Evolutionary conservation across 2,329 filamentous ascomycete species (phyloP).

Genomic region (Akanthomyces uredinophilus): DNA sequence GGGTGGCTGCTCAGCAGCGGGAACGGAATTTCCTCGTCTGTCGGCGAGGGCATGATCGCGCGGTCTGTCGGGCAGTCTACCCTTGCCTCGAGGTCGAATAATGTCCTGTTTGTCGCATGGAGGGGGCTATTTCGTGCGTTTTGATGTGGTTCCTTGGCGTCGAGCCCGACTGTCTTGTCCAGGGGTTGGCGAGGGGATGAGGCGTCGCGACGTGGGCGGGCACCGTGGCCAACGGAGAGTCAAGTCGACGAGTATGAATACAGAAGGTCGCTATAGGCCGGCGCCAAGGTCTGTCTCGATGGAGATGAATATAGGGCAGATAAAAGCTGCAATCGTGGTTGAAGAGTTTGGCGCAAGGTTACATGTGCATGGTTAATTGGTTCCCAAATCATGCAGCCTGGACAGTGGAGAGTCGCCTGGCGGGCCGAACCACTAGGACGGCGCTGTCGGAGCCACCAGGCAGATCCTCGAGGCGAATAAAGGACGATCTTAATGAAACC

Average conservation of each 20-base stretch:
- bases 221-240: not conserved
- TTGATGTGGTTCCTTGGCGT: not conserved
- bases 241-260: not conserved
- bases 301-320: not conserved
- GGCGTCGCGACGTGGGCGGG: not conserved
- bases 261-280: not conserved
- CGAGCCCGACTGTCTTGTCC: not conserved
- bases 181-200: not conserved
- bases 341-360: too few species aligned
- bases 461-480: too few species aligned
- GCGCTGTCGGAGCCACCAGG: too few species aligned
- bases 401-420: too few species aligned
- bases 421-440: too few species aligned
- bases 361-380: too few species aligned
- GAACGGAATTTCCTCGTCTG: slow-evolving; percentile 34
- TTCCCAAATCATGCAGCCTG: too few species aligned
- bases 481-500: too few species aligned
- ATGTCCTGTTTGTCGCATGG: not conserved
- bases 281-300: not conserved
- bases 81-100: not conserved
- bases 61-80: not conserved
- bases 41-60: too few species aligned
- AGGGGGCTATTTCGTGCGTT: not conserved
- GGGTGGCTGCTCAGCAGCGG: slow-evolving; percentile 27
- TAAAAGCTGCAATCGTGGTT: too few species aligned